These are phyloP conservation scores for Telopea speciosissima DNA, from an alignment of 177 flowering plant genomes.

Conservation along the genomic window DNA sequence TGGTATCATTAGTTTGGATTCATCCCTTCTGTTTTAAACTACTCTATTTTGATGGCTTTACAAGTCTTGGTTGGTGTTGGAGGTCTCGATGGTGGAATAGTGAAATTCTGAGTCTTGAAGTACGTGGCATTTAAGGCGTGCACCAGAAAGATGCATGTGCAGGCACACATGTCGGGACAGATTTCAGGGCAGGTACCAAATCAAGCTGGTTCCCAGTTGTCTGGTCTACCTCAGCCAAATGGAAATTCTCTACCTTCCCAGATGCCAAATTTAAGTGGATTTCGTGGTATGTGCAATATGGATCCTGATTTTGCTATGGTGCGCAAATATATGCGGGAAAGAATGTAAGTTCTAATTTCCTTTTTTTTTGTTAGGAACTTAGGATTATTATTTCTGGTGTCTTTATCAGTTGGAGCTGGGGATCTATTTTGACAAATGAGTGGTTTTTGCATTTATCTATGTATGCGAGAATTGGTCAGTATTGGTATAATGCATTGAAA, in stretches of 20 bases:
- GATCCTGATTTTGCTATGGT: slow-evolving; percentile 38
- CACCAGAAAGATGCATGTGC: slow-evolving; percentile 33
- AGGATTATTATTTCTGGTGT: too few species aligned
- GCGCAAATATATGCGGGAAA: slow-evolving; percentile 42
- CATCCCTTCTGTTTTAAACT: not conserved
- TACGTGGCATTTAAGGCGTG: slow-evolving; percentile 5
- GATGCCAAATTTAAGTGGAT: slow-evolving; percentile 41
- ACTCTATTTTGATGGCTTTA: slow-evolving; percentile 2
- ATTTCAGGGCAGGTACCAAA: slow-evolving; percentile 67
- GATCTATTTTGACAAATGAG: too few species aligned
- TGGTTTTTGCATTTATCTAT: too few species aligned
- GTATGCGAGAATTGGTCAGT: too few species aligned
- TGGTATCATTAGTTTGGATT: slow-evolving; percentile 4
- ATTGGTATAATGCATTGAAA: too few species aligned
- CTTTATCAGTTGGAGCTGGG: too few species aligned
- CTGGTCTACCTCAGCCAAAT: slow-evolving; percentile 58
- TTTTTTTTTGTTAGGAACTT: too few species aligned
- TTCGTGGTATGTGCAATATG: slow-evolving; percentile 25
- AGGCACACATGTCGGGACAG: slow-evolving; percentile 73
- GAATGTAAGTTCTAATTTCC: slow-evolving; percentile 44
- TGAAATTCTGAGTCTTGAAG: slow-evolving; percentile 12
- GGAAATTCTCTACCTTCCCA: slow-evolving; percentile 49
- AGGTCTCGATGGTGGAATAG: slow-evolving; percentile 13
- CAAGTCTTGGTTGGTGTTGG: slow-evolving; percentile 9
- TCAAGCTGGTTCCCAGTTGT: slow-evolving; percentile 49